Evolutionary conservation across 805 yeast species (phyloP), one percentile per base, ranked within the genome.

Genomic region (Myxozyma udenii): DNA sequence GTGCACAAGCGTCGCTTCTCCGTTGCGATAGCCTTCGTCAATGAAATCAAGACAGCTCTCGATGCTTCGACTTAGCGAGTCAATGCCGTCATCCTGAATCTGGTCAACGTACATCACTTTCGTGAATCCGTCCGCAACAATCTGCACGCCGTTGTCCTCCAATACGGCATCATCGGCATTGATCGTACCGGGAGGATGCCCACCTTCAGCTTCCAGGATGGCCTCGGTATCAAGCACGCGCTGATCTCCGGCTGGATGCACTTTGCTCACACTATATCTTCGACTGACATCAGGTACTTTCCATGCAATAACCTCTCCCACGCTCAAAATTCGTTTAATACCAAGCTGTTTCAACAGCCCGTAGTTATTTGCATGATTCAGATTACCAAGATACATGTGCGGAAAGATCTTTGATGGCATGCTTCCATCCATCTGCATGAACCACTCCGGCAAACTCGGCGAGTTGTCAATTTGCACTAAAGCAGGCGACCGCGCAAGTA

Each of bases 81-180:
- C 96, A 42, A 86, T 83, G 0, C 98, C 97, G 67, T 91, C 96
- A 66, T 91, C 98, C 63, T 85, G 89, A 32, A 91, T 73, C 62
- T 87, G 83, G 55, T 79, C 77, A 35, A 91, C 79, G 55, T 77
- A 74, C 81, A 86, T 69, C 22, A 83, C 74, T 40, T 78, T 74
- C 6, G 70, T 66, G 7, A 81, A 72, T 7, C 68, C 67, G 16
- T 53, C 39, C 21, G 44, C 50, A 0, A 33, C 36, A 26, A 45
- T 23, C n/a, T 44, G 47, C 12, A 33, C 49, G 22, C 37, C 49
- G 12, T 36, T 36, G 18, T 35, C 45, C 19, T 33, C 40, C 18
- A 47, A 21, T 3, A 18, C 12, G 12, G 36, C 3, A 6, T 38
- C 24, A 16, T 12, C 33, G 30, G 23, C 49, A 14, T 30, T 35